phyloP scores from a whole-genome alignment of 345 rosid species.

The Eutrema japonicum region DNA sequence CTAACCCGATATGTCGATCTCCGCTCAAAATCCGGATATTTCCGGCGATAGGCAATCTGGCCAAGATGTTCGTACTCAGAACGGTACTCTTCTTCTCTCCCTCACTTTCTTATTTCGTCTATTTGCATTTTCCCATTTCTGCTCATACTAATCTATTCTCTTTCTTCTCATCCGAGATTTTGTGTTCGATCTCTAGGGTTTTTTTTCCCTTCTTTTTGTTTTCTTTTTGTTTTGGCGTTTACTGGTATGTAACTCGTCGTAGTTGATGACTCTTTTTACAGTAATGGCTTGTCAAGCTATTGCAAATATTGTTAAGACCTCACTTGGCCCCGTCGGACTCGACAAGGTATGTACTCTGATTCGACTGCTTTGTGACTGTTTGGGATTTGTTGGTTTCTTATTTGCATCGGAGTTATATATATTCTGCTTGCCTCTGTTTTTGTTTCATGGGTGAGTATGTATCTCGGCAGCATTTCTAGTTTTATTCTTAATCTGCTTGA shows the following conservation, averaged over 20 bases:
- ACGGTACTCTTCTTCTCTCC: slow-evolving; percentile 52
- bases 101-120: not conserved
- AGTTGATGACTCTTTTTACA: slow-evolving; percentile 30
- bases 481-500: slow-evolving; percentile 3
- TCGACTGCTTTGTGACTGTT: not conserved
- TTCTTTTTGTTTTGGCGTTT: not conserved
- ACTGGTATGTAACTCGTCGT: not conserved
- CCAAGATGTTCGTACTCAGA: slow-evolving; percentile 96
- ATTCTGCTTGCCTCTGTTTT: slow-evolving; percentile 3
- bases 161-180: not conserved
- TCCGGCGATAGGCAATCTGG: slow-evolving; percentile 92
- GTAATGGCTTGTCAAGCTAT: slow-evolving; percentile 97
- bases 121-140: slow-evolving; percentile 1
- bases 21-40: slow-evolving; percentile 75
- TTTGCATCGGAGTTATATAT: not conserved
- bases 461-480: not conserved
- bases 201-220: not conserved
- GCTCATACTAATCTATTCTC: not conserved
- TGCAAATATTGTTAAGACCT: slow-evolving; percentile 91
- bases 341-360: slow-evolving; percentile 66
- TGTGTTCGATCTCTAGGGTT: slow-evolving; percentile 41
- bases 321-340: slow-evolving; percentile 97
- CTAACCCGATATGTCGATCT: slow-evolving; percentile 55
- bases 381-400: not conserved
- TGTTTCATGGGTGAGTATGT: not conserved